phyloP scores from a whole-genome alignment of 176 grass and related monocot species.

The Zoysia pacifica region DNA sequence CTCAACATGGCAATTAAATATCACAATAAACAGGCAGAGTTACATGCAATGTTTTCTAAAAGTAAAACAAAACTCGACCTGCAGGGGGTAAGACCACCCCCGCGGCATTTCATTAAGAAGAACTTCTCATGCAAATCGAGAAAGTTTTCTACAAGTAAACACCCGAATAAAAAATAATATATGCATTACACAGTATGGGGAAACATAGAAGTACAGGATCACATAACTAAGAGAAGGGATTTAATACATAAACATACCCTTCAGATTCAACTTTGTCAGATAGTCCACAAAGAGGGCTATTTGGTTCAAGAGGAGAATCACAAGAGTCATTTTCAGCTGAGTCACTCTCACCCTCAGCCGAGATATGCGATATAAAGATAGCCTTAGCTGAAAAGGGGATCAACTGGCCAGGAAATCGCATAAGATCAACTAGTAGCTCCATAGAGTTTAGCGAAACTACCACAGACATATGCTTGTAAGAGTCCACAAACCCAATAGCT shows the following conservation, averaged over 20 bases:
- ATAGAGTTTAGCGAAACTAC: slow-evolving; percentile 89
- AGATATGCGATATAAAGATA: slow-evolving; percentile 95
- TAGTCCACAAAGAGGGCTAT: slow-evolving; percentile 85
- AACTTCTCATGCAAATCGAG: too few relatives aligned
- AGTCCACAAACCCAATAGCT: slow-evolving; percentile 81
- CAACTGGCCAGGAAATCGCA: slow-evolving; percentile 96
- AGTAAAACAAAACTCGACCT: neutral
- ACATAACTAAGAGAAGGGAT: slow-evolving; percentile 43
- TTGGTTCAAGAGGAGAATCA: slow-evolving; percentile 98
- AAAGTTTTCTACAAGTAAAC: neutral
- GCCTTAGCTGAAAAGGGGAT: slow-evolving; percentile 96
- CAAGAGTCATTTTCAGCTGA: slow-evolving; percentile 99
- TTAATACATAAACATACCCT: slow-evolving; percentile 67
- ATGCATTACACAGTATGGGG: slow-evolving; percentile 4
- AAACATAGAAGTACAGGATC: slow-evolving; percentile 15
- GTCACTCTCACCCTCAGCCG: slow-evolving; percentile 90
- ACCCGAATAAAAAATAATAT: neutral
- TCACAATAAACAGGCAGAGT: slow-evolving; percentile 7
- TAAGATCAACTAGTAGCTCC: slow-evolving; percentile 95
- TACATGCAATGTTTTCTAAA: slow-evolving; percentile 6
- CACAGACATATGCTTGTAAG: slow-evolving; percentile 99
- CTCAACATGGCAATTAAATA: slow-evolving; percentile 14
- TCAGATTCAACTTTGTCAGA: slow-evolving; percentile 93
- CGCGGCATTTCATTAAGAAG: too few relatives aligned
- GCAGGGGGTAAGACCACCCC: too few relatives aligned